Conservation (phyloP, 305 asterid genomes). For the Rubia balearica region DNA sequence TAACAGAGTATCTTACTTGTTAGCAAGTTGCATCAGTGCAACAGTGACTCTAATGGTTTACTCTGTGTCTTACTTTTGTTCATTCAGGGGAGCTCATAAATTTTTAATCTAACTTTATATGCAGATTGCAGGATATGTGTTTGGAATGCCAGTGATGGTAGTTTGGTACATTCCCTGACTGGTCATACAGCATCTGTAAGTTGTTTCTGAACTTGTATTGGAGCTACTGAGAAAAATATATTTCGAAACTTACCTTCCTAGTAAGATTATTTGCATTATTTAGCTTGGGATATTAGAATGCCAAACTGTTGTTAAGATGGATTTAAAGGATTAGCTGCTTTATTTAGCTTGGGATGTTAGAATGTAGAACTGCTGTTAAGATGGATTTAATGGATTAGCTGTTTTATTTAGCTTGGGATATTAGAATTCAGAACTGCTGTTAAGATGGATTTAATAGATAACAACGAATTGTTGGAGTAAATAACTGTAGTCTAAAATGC, state of each 20-base stretch:
- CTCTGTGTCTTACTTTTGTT: no score
- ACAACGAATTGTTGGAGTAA: neutral
- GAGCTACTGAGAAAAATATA: conserved; percentile 1
- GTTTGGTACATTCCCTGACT: conserved; percentile 96
- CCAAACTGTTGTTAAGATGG: neutral
- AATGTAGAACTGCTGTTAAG: neutral
- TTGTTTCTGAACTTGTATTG: conserved; percentile 18
- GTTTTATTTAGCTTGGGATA: neutral
- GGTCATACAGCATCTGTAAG: conserved; percentile 93
- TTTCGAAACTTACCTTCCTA: neutral
- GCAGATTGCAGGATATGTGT: conserved; percentile 98
- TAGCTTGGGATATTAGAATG: neutral
- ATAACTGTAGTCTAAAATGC: neutral
- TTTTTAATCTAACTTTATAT: conserved; percentile 21
- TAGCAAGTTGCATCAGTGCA: neutral
- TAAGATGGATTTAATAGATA: neutral
- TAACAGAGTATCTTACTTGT: neutral
- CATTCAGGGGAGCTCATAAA: neutral
- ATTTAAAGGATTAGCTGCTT: neutral
- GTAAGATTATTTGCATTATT: neutral
- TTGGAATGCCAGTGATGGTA: conserved; percentile 99
- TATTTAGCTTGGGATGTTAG: neutral
- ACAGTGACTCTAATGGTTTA: neutral
- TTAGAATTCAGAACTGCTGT: neutral
- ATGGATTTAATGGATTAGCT: conserved; percentile 4